Base-by-base conservation (phyloP, 768 basidiomycete species). In the Pisolithus orientalis region DNA sequence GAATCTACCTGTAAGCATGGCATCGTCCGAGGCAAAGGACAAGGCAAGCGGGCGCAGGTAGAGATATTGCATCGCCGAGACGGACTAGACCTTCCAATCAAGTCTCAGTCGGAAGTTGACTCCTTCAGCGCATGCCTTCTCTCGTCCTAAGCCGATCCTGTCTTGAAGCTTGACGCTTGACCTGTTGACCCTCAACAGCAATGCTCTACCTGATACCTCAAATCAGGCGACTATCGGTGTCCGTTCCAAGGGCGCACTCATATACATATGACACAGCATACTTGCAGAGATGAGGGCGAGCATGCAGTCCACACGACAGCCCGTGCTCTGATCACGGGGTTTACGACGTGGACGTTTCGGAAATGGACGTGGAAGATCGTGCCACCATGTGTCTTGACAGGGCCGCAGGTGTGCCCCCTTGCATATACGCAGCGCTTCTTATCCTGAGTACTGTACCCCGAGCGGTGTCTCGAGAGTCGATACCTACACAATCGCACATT, bases 271-370 rank as follows among this genome's bases (percentile, higher is more conserved):
- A 86, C 57, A 74, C 80, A 32, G 84, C 82, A 40, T 81, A 90
- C 65, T 75, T 94, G 37, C 80, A 34, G 80, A 92, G 63, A 76
- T 94, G 40, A 91, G 85, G 72, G 87, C 90, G 4, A 85, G 75
- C 58, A 94, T 87, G 0, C 80, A 78, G 6, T 76, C 78, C 6
- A 64, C 79, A 24, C 77, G 84, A 42, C 81, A 69, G 2, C 65
- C 72, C 0, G 17, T 43, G n/a, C 49, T 63, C 4, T n/a, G 56
- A 60, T 10, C 70, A 77, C 56, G 65, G 75, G n/a, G 47, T 54
- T 17, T 76, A 75, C 55, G 79, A 81, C 63, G 71, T 63, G 5
- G 80, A 84, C 44, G 71, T 77, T 57, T 77, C 80, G 4, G 58
- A 21, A 21, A 1, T 73, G 54, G 62, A 64, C 49, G 59, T 76